Base-by-base conservation (phyloP, 331 rosid species). In the Dryas integrifolia region DNA sequence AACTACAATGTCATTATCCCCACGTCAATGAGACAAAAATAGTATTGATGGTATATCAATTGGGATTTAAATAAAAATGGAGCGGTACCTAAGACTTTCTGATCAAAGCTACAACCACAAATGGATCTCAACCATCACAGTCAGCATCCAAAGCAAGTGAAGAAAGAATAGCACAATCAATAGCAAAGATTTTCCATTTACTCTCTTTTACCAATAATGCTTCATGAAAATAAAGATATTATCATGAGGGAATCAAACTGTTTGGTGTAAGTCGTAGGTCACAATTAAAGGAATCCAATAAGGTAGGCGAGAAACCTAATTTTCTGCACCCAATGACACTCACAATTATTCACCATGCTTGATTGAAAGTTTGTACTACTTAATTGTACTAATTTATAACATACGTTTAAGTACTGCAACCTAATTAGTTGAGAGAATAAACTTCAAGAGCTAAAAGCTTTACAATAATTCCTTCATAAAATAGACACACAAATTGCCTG, bases 281-380 rank as follows among this genome's bases (percentile, higher is more conserved):
- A 7, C 15, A 1, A 15, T 1, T 65, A 24, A 66, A 65, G 10
- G 21, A 62, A 38, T 47, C n/a, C 43, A 65, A 13, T 26, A 66
- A 40, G 24, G 30, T 21, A n/a, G 26, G 38, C 1, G 1, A 68
- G 61, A 16, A 53, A 15, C 39, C 72, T 68, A 68, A 50, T 2
- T 52, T 39, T 51, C 61, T 35, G 13, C 72, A 68, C 60, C 60
- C 35, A 35, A 38, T 15, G 38, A 68, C 26, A 57, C 8, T 59
- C 41, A 35, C 41, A 35, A 26, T 12, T 39, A 26, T 56, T 58
- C 2, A 58, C 16, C 5, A 26, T 58, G 47, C 6, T 44, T 8
- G 8, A 44, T 44, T 44, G 7, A 44, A 44, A 44, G 6, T 44
- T 8, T 30, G 15, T 0, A 59, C 2, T 59, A 11, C 46, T 35